Evolutionary conservation across 2,329 filamentous ascomycete species (phyloP).

Genomic region (Cryphonectria radicalis): DNA sequence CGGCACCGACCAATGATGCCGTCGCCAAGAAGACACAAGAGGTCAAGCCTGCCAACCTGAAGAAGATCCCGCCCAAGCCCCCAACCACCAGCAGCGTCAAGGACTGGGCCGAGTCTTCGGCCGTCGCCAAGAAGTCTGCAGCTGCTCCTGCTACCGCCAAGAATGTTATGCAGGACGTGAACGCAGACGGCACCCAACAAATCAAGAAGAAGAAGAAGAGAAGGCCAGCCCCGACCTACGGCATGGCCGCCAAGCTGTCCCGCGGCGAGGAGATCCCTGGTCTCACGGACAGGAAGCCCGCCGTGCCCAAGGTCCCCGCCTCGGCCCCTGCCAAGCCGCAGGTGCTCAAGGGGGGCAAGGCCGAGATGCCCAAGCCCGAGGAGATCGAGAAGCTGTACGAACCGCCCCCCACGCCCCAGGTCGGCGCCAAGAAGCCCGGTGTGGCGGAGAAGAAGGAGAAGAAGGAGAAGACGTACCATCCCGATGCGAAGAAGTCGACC

Average conservation of each 20-base stretch:
- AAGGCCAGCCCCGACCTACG: constrained; percentile 24
- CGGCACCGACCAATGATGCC: constrained; percentile 2
- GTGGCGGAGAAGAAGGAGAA: constrained; percentile 16
- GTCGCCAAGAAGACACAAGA: constrained; percentile 9
- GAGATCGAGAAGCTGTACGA: constrained; percentile 13
- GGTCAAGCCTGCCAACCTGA: constrained; percentile 5
- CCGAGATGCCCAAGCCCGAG: constrained; percentile 21
- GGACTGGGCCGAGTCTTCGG: constrained; percentile 21
- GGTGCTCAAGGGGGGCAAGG: constrained; percentile 15
- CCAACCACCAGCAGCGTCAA: constrained; percentile 21
- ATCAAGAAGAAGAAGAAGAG: constrained; percentile 31
- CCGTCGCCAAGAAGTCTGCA: not conserved
- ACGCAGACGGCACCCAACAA: constrained; percentile 19
- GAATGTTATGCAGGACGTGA: constrained; percentile 19
- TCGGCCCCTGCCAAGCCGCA: constrained; percentile 7
- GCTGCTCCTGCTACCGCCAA: constrained; percentile 10
- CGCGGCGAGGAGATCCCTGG: constrained; percentile 28
- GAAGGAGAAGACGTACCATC: constrained; percentile 28
- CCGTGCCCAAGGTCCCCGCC: constrained; percentile 12
- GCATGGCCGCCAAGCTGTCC: constrained; percentile 25
- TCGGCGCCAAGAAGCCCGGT: constrained; percentile 13
- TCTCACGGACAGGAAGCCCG: constrained; percentile 22
- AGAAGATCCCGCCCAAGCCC: constrained; percentile 11
- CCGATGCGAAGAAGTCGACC: constrained; percentile 21
- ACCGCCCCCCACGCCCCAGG: constrained; percentile 15